phyloP scores from a whole-genome alignment of 2,329 filamentous ascomycete genomes.

The Stagonosporopsis vannaccii region DNA sequence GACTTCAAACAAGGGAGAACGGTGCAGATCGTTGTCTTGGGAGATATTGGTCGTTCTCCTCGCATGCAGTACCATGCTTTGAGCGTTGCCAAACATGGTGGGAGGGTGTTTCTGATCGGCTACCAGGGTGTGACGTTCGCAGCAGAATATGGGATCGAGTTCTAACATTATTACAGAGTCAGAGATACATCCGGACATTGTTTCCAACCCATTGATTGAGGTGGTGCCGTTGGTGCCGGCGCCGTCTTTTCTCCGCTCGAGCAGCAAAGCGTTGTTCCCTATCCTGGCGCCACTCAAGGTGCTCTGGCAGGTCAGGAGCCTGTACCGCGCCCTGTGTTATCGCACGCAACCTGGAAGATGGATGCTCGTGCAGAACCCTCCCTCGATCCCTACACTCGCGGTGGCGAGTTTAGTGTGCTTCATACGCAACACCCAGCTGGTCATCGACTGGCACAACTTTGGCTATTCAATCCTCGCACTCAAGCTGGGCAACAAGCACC shows the following conservation, averaged over 20 bases:
- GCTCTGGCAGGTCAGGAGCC: slow-evolving; percentile 76
- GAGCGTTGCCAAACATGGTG: slow-evolving; percentile 84
- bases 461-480: slow-evolving; percentile 89
- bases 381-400: slow-evolving; percentile 88
- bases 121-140: slow-evolving; percentile 70
- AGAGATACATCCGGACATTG: slow-evolving; percentile 78
- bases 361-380: slow-evolving; percentile 93
- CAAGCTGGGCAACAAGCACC: slow-evolving; percentile 69
- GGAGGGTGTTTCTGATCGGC: slow-evolving; percentile 82
- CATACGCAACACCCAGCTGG: slow-evolving; percentile 78
- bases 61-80: slow-evolving; percentile 99
- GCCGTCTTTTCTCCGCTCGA: slow-evolving; percentile 70
- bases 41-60: slow-evolving; percentile 93
- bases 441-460: slow-evolving; percentile 99
- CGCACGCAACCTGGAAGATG: slow-evolving; percentile 76
- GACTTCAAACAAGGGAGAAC: slow-evolving; percentile 53
- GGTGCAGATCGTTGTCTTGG: slow-evolving; percentile 87
- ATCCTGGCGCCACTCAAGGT: slow-evolving; percentile 84
- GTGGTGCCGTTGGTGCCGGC: slow-evolving; percentile 74
- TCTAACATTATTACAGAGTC: slow-evolving; percentile 66
- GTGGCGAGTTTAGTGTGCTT: slow-evolving; percentile 76
- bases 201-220: slow-evolving; percentile 71
- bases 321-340: slow-evolving; percentile 78
- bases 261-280: slow-evolving; percentile 76
- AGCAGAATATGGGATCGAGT: background rate